Percentiles rank a stretch among this genome's conserved stretches.
phyloP scores from a whole-genome alignment of 441 rosid genomes.

The Codiaeum variegatum region DNA sequence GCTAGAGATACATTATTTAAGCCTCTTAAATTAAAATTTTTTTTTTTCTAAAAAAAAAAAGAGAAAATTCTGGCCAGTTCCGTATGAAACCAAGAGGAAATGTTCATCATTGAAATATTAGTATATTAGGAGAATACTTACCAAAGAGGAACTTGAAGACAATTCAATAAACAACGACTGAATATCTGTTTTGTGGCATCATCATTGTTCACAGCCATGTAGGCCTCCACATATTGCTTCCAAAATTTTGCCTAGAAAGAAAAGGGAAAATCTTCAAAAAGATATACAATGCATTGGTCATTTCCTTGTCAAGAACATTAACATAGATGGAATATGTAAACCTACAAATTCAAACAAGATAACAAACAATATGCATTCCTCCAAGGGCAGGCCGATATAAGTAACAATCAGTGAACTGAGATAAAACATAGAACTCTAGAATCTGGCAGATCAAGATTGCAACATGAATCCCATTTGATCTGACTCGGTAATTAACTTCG shows the following conservation, averaged over 20 bases:
- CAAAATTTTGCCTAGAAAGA: constrained; percentile 71
- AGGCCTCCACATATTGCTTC: constrained; percentile 95
- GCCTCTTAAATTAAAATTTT: too few species aligned
- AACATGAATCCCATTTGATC: not conserved
- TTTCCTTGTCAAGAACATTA: not conserved
- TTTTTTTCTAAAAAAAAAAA: too few species aligned
- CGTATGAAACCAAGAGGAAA: not conserved
- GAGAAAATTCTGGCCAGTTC: constrained; percentile 6
- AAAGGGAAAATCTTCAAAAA: constrained; percentile 6
- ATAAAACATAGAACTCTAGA: not conserved
- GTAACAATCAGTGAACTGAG: not conserved
- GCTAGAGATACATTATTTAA: not conserved
- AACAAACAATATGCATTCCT: not conserved
- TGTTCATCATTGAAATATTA: not conserved
- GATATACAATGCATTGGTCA: not conserved
- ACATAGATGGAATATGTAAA: not conserved
- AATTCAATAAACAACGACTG: constrained; percentile 84
- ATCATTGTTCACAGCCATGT: constrained; percentile 76
- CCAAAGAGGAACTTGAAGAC: constrained; percentile 96
- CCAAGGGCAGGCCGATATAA: not conserved
- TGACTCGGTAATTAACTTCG: not conserved
- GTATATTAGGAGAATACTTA: constrained; percentile 27
- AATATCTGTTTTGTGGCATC: constrained; percentile 87
- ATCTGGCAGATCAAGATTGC: not conserved
- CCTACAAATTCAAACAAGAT: not conserved